Base-by-base conservation (phyloP, 1,284 basidiomycete genomes). In the Coriolopsis trogii region DNA sequence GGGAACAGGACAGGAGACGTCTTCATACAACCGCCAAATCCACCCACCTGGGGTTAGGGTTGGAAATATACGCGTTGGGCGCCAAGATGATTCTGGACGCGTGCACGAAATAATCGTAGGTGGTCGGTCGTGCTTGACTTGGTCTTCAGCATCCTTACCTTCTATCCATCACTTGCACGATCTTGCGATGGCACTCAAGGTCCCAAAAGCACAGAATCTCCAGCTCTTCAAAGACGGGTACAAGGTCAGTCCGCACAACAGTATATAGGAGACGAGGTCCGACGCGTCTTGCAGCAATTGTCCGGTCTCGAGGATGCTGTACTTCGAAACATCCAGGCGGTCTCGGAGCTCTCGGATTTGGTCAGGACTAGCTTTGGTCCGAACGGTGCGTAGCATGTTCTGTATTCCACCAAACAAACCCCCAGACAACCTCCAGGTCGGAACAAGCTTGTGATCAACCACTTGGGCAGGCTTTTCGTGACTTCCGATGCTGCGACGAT, bases 401-500 rank as follows among this genome's bases (percentile, higher is more conserved):
- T 31, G 6, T 39, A 5, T 33, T 16, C 13, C 33, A 7, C n/a
- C 13, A 3, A 15, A n/a, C 7, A 15, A 7, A 16, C 20, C 15
- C 33, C n/a, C n/a, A 34, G 50, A 12, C 45, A 18, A 28, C 12
- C 23, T 25, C 2, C 55, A 90, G 95, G 95, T 37, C 83, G 95
- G 51, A 98, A 97, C 74, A 98, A 97, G 72, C 86, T 98, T 55
- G 77, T 98, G 66, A 95, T 98, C 75, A 98, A 98, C 72, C 97
- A 99, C 73, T 80, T 99, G 38, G 95, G 95, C 51, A 84, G 87
- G 67, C 80, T 98, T 41, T 99, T 99, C 72, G 95, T 99, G 53
- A 99, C 97, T 25, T 97, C 93, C 42, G 97, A 99, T 82, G 96
- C 97, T 7, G 97, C 97, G 9, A 99, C 97, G 51, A 99, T 99